phyloP scores from a whole-genome alignment of 164 flowering plant species.

The Dillenia turbinata region DNA sequence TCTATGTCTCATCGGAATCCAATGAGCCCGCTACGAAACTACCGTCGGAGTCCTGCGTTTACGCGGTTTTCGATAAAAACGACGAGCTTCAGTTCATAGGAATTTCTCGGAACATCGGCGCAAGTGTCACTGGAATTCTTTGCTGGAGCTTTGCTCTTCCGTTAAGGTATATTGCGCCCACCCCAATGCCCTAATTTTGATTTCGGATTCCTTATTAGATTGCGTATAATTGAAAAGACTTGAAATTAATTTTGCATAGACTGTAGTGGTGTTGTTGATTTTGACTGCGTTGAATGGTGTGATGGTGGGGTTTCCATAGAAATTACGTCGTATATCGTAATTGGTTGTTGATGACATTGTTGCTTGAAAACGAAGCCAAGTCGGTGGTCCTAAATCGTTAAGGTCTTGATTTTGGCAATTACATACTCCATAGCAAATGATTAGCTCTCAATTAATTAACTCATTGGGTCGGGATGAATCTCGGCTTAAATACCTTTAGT shows the following conservation, averaged over 20 bases:
- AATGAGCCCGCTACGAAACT: constrained; percentile 27
- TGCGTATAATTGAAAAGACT: background rate
- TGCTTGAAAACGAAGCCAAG: too few relatives aligned
- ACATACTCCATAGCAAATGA: too few relatives aligned
- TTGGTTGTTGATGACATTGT: too few relatives aligned
- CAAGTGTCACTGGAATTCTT: constrained; percentile 61
- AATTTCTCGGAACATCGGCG: constrained; percentile 65
- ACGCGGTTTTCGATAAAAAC: constrained; percentile 65
- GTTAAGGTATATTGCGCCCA: constrained; percentile 50
- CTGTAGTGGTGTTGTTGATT: too few relatives aligned
- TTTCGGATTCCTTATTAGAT: background rate
- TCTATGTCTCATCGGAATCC: constrained; percentile 31
- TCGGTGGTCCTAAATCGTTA: too few relatives aligned
- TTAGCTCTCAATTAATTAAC: too few relatives aligned
- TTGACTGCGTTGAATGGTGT: too few relatives aligned
- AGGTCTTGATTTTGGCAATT: too few relatives aligned
- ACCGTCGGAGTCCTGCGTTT: constrained; percentile 67
- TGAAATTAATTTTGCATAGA: background rate
- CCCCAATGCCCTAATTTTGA: background rate
- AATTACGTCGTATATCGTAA: too few relatives aligned
- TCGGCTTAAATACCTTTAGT: too few relatives aligned
- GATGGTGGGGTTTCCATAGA: too few relatives aligned
- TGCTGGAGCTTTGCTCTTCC: constrained; percentile 71
- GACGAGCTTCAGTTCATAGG: constrained; percentile 80
- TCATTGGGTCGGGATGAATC: too few relatives aligned